phyloP scores from a whole-genome alignment of 331 rosid genomes.

The Cydonia oblonga region DNA sequence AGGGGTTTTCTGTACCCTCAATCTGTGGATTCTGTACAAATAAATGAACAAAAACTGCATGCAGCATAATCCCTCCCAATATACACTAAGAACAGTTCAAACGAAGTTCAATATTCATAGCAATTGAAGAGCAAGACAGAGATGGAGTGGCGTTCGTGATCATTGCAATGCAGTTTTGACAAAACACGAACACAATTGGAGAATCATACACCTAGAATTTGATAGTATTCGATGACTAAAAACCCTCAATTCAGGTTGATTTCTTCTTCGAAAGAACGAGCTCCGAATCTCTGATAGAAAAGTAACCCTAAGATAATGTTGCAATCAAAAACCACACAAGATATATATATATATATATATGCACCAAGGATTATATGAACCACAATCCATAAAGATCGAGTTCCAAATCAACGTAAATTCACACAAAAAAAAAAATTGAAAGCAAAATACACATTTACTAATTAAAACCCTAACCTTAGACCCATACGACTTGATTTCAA shows the following conservation, averaged over 20 bases:
- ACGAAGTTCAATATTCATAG: not conserved
- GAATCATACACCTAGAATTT: not conserved
- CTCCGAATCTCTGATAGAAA: no score
- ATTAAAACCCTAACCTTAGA: not conserved
- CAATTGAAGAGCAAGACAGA: not conserved
- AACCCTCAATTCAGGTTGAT: not conserved
- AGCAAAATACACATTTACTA: not conserved
- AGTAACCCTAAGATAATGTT: not conserved
- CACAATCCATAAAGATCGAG: conserved; percentile 2
- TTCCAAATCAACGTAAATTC: not conserved
- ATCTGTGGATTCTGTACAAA: not conserved
- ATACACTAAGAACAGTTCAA: no score
- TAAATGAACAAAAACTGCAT: no score
- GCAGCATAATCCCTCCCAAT: no score
- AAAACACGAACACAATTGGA: not conserved
- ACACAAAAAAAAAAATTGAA: no score
- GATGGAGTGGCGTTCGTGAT: not conserved
- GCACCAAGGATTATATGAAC: not conserved
- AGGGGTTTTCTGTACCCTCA: not conserved
- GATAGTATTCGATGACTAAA: not conserved
- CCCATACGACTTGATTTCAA: not conserved
- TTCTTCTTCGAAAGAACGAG: not conserved
- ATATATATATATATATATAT: no score
- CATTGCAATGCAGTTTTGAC: not conserved
- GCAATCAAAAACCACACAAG: not conserved